These are phyloP conservation scores for Septoria linicola DNA, from an alignment of 2,329 filamentous ascomycete species.

Conservation along the genomic window DNA sequence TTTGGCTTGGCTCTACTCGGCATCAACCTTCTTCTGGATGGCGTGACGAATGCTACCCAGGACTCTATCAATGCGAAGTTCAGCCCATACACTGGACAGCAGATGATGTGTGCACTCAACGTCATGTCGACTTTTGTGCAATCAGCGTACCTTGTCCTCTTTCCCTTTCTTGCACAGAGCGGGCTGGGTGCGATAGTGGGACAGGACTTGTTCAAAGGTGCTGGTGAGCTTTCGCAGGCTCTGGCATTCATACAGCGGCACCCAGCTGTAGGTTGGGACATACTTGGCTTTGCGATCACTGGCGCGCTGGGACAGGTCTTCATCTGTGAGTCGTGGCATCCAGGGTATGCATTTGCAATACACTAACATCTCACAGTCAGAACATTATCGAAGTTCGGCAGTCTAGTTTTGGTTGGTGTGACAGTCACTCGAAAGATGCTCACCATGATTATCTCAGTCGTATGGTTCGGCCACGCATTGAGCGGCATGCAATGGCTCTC, in stretches of 20 bases:
- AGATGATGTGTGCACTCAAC: constrained; percentile 99
- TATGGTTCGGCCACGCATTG: constrained; percentile 89
- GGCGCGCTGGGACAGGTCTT: constrained; percentile 95
- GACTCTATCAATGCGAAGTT: constrained; percentile 84
- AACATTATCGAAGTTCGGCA: constrained; percentile 88
- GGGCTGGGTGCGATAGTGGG: constrained; percentile 45
- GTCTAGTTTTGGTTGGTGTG: constrained; percentile 87
- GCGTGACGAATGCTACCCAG: constrained; percentile 93
- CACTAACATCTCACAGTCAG: constrained; percentile 27
- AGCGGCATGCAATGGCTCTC: constrained; percentile 90
- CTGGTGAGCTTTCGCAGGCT: constrained; percentile 77
- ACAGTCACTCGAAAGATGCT: constrained; percentile 99
- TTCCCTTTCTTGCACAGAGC: constrained; percentile 73
- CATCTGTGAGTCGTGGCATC: constrained; percentile 59
- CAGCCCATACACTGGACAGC: constrained; percentile 79
- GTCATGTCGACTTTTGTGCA: constrained; percentile 80
- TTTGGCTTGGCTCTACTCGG: constrained; percentile 82
- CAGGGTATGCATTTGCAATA: neutral
- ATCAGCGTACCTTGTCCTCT: constrained; percentile 69
- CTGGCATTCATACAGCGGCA: constrained; percentile 76
- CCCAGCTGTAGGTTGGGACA: constrained; percentile 80
- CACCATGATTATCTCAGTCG: constrained; percentile 94
- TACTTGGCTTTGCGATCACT: constrained; percentile 84
- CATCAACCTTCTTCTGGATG: constrained; percentile 92
- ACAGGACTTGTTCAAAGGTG: constrained; percentile 48